Conservation (phyloP, 2,329 filamentous ascomycete species). For the Curvularia lunata region DNA sequence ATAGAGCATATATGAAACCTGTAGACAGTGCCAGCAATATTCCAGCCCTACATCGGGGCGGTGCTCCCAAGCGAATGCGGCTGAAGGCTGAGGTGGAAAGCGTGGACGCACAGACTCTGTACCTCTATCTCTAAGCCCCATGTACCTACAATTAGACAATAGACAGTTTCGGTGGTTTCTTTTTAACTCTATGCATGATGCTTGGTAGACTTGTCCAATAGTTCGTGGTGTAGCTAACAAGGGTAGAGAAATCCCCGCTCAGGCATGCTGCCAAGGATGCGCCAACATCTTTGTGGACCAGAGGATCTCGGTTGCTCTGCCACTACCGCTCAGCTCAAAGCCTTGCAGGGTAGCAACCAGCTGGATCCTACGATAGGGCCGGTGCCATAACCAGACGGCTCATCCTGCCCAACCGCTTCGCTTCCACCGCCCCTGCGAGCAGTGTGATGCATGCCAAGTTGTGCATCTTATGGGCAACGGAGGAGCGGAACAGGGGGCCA, state of each 20-base stretch:
- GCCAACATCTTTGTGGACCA: constrained; percentile 6
- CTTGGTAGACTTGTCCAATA: constrained; percentile 19
- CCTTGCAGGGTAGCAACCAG: constrained; percentile 20
- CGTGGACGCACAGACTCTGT: constrained; percentile 12
- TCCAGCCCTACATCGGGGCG: constrained; percentile 22
- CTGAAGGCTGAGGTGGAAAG: constrained; percentile 18
- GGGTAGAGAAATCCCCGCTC: constrained; percentile 16
- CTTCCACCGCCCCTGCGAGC: neutral
- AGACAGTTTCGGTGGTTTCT: constrained; percentile 24
- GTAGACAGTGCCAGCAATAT: constrained; percentile 7
- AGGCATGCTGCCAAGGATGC: constrained; percentile 23
- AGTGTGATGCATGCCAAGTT: constrained; percentile 19
- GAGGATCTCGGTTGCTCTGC: constrained; percentile 9
- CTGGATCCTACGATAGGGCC: constrained; percentile 15
- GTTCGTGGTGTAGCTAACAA: constrained; percentile 14
- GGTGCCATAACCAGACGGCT: constrained; percentile 15
- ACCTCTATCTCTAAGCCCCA: constrained; percentile 8
- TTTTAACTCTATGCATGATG: constrained; percentile 8
- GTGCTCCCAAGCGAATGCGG: constrained; percentile 16
- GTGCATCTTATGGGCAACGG: constrained; percentile 2
- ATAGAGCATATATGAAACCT: constrained; percentile 26
- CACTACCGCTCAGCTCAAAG: constrained; percentile 15
- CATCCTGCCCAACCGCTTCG: neutral
- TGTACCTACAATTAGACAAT: constrained; percentile 29
- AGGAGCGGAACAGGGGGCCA: constrained; percentile 18